Percentiles rank a stretch among this genome's conserved stretches.
phyloP scores from a whole-genome alignment of 768 basidiomycete genomes.

The Lactifluus volemus region DNA sequence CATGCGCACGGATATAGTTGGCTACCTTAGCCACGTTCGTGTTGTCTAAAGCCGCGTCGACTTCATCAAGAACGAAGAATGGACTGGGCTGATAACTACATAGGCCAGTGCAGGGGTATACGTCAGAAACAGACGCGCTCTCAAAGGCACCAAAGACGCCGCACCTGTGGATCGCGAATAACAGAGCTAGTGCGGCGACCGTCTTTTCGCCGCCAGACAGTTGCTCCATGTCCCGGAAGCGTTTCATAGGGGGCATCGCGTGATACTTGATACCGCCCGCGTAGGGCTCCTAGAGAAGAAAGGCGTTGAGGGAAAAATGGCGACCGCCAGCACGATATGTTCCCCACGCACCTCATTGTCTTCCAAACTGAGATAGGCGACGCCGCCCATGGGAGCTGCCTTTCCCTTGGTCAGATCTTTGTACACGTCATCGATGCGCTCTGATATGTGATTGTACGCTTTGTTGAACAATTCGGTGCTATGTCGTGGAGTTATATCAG shows the following conservation, averaged over 20 bases:
- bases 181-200: slow-evolving; percentile 90
- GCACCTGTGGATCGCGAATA: slow-evolving; percentile 95
- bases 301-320: neutral
- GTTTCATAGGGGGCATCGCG: slow-evolving; percentile 99
- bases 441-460: slow-evolving; percentile 94
- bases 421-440: slow-evolving; percentile 91
- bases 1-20: slow-evolving; percentile 81
- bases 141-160: neutral
- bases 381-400: slow-evolving; percentile 88
- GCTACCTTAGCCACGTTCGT: slow-evolving; percentile 98
- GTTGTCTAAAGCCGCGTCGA: slow-evolving; percentile 95
- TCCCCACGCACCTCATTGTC: slow-evolving; percentile 73
- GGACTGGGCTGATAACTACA: slow-evolving; percentile 89
- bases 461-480: slow-evolving; percentile 87
- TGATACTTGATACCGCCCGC: slow-evolving; percentile 92
- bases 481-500: neutral
- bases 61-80: slow-evolving; percentile 98
- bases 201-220: slow-evolving; percentile 98
- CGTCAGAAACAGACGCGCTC: neutral
- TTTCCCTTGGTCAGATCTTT: slow-evolving; percentile 97
- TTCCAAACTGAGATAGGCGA: slow-evolving; percentile 92
- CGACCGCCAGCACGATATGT: neutral
- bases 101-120: neutral
- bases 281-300: slow-evolving; percentile 62
- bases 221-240: slow-evolving; percentile 98